These are phyloP conservation scores for Nitzschia putrida DNA, from an alignment of 108 stramenopile genomes.

Conservation along the genomic window DNA sequence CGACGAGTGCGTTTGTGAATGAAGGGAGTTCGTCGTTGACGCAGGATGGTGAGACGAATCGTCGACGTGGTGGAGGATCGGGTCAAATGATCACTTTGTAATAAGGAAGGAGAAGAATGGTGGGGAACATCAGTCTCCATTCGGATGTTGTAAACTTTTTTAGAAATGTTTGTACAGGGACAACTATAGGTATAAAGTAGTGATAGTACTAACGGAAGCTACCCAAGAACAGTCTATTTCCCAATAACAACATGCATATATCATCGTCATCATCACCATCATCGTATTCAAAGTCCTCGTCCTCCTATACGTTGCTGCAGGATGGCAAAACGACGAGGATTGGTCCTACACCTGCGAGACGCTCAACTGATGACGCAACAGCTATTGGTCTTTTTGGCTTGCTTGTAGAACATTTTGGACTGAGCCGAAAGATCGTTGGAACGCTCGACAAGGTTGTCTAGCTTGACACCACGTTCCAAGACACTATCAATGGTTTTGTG, in stretches of 20 bases:
- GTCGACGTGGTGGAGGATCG: neutral
- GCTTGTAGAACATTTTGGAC: conserved; percentile 99
- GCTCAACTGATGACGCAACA: conserved; percentile 89
- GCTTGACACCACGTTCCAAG: conserved; percentile 95
- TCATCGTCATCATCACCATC: no score
- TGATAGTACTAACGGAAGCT: neutral
- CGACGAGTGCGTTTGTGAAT: conserved; percentile 56
- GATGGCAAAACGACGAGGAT: no score
- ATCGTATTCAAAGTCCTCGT: no score
- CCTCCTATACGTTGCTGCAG: no score
- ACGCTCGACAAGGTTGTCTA: conserved; percentile 96
- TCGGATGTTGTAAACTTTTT: neutral
- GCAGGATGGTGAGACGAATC: conserved; percentile 8
- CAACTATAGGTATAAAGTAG: neutral
- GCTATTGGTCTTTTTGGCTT: conserved; percentile 97
- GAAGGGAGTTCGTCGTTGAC: conserved; percentile 45
- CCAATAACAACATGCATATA: no score
- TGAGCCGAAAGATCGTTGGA: conserved; percentile 94
- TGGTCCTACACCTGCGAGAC: neutral
- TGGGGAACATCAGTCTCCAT: neutral
- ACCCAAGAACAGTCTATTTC: no score
- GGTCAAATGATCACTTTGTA: conserved; percentile 19
- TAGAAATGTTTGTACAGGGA: conserved; percentile 1
- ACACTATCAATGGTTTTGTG: conserved; percentile 98
- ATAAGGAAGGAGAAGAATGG: neutral